Conservation (phyloP, 106 monocot species). For the Hemerocallis citrina region DNA sequence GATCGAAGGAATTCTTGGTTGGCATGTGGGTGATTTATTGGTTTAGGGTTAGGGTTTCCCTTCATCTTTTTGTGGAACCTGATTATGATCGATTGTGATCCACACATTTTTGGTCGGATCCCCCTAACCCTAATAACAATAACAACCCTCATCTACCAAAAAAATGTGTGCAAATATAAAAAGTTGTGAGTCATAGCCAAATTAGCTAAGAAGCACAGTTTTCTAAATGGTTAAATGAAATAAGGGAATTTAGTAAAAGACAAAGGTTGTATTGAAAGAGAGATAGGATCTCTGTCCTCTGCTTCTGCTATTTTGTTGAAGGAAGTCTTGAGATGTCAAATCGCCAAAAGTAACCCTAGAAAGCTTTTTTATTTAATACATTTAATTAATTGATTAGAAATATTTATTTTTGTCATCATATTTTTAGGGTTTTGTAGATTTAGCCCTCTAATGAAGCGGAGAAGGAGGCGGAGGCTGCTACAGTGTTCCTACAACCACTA, state of each 20-base stretch:
- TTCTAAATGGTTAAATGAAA: conserved; percentile 2
- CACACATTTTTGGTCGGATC: no score
- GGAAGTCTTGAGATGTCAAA: conserved; percentile 46
- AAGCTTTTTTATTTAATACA: no score
- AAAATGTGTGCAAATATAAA: neutral
- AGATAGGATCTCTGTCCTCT: conserved; percentile 37
- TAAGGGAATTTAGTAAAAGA: conserved; percentile 1
- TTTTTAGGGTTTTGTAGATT: neutral
- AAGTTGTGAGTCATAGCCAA: no score
- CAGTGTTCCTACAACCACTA: neutral
- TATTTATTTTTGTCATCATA: neutral
- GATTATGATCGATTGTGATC: no score
- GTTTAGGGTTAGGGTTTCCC: conserved; percentile 1
- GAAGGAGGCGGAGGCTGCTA: conserved; percentile 5
- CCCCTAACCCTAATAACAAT: no score
- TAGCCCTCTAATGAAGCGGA: conserved; percentile 22
- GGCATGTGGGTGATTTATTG: conserved; percentile 11
- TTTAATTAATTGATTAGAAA: no score
- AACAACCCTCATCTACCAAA: no score
- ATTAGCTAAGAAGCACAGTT: neutral
- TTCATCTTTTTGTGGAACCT: no score
- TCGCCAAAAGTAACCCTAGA: no score
- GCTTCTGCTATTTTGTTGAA: conserved; percentile 43
- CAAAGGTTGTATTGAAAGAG: conserved; percentile 5
- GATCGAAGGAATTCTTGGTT: conserved; percentile 1